Evolutionary conservation across 2,329 filamentous ascomycete species (phyloP), one percentile per base, ranked within the genome.

Genomic region (Cercospora zeae-maydis): DNA sequence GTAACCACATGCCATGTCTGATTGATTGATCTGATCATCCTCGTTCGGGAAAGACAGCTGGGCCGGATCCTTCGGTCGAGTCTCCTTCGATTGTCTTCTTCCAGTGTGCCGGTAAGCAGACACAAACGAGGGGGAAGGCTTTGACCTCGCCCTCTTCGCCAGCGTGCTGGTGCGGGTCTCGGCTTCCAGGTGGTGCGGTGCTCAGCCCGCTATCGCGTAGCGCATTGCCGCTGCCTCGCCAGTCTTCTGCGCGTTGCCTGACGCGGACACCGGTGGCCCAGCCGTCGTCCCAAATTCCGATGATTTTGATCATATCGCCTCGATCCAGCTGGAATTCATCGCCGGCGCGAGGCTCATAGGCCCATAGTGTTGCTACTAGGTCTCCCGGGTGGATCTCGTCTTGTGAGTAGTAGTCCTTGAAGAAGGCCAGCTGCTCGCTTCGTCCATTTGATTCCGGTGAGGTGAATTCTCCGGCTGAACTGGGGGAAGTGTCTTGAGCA

Each of bases 211-310:
- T 98, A 77, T 99, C 95, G 65, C 95, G 86, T 74, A 96, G 92
- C 34, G 87, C 81, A 72, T 90, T 88, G 30, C 66, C 67, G 5
- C 73, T 70, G 47, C 84, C 83, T 70, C 96, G 91, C 87, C 92
- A 97, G 67, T 97, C 91, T 65, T 98, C 93, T 2, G 92, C 92
- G 60, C 86, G 84, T 71, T 96, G 91, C 59, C 88, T 84, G 61
- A 96, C 80, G 74, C 96, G 83, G 60, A 97, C 84, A 71, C 95
- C 95, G 1, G 95, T 99, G 10, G 95, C 95, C 95, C 95, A 99
- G 52, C 95, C 95, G 75, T 99, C 95, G 73, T 99, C 95, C 95
- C 95, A 99, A 69, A 99, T 99, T 66, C 95, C 95, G 33, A 98
- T 89, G 13, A 99, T 88, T 79, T 97, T 98, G 73, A 99, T 84